These are phyloP conservation scores for Zizania palustris DNA, from an alignment of 202 grass and related monocot species.

Conservation along the genomic window DNA sequence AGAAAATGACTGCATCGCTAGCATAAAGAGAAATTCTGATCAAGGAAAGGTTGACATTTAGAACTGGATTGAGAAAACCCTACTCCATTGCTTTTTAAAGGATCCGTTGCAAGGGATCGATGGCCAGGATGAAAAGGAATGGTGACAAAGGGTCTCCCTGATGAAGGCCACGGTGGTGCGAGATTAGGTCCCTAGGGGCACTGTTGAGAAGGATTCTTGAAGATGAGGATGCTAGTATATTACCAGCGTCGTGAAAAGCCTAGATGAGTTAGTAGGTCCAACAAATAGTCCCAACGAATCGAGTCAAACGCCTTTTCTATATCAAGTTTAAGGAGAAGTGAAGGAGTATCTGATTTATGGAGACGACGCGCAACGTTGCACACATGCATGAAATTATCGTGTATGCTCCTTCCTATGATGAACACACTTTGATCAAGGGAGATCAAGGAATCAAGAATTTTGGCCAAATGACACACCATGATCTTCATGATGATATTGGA, in stretches of 20 bases:
- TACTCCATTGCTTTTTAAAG: neutral
- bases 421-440: neutral
- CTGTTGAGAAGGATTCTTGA: neutral
- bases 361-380: neutral
- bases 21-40: neutral
- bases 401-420: neutral
- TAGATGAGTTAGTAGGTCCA: neutral
- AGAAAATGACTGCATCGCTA: neutral
- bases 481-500: neutral
- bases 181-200: neutral
- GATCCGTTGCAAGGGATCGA: too few species aligned
- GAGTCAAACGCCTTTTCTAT: neutral
- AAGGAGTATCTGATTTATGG: neutral
- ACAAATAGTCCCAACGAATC: neutral
- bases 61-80: neutral
- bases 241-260: neutral
- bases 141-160: neutral
- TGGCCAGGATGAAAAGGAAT: too few species aligned
- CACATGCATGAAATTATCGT: neutral
- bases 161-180: neutral
- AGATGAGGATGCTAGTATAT: neutral
- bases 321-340: neutral
- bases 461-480: neutral
- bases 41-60: neutral
- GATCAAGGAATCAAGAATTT: neutral